Conservation (phyloP, 1,284 basidiomycete species). For the Rhodotorula sp. region DNA sequence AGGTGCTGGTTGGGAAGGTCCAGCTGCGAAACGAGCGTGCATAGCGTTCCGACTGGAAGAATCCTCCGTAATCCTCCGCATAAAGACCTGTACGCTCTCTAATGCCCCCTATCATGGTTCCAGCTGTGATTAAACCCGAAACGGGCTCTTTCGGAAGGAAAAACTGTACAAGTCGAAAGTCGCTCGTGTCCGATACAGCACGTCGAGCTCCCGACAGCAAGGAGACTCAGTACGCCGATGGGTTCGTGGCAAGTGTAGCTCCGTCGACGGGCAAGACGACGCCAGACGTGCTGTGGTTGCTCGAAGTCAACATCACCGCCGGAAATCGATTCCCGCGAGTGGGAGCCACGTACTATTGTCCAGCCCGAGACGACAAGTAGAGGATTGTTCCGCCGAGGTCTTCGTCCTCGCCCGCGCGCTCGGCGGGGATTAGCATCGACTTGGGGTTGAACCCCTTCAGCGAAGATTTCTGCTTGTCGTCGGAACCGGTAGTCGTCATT, state of each 20-base stretch:
- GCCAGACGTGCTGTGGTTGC: constrained; percentile 16
- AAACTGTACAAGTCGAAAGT: too few relatives aligned
- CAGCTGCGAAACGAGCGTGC: too few relatives aligned
- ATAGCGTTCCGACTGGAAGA: too few relatives aligned
- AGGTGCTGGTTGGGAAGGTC: too few relatives aligned
- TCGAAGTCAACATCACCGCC: too few relatives aligned
- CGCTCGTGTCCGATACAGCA: too few relatives aligned
- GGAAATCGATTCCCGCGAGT: neutral
- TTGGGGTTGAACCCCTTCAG: constrained; percentile 40
- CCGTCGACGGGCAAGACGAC: constrained; percentile 24
- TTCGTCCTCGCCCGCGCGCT: constrained; percentile 28
- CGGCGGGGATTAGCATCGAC: constrained; percentile 17
- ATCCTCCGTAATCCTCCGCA: too few relatives aligned
- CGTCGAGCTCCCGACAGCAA: too few relatives aligned
- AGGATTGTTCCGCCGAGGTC: constrained; percentile 27
- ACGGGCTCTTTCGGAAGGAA: too few relatives aligned
- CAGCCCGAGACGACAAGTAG: constrained; percentile 12
- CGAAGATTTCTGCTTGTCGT: constrained; percentile 51
- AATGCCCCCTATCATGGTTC: too few relatives aligned
- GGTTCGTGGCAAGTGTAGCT: constrained; percentile 19
- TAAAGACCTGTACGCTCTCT: too few relatives aligned
- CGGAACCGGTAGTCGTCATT: constrained; percentile 62
- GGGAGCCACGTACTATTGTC: constrained; percentile 17
- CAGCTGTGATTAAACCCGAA: too few relatives aligned
- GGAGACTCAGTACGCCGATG: constrained; percentile 11